phyloP scores from a whole-genome alignment of 2,329 filamentous ascomycete genomes.

The Cercospora beticola region DNA sequence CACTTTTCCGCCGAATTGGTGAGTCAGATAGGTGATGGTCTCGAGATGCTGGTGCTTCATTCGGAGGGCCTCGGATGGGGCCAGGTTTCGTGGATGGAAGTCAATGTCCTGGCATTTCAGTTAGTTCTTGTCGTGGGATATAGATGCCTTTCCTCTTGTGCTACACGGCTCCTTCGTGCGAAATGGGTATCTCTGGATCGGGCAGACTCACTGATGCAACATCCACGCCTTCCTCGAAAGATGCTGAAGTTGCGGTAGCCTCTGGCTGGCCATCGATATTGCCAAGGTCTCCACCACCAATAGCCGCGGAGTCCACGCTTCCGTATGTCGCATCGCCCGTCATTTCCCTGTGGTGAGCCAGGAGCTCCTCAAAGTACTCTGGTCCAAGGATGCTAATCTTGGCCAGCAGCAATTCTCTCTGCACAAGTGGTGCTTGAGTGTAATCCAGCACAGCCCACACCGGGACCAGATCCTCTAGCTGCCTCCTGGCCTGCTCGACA shows the following conservation, averaged over 20 bases:
- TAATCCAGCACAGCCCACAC: slow-evolving; percentile 99
- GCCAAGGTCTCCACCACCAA: slow-evolving; percentile 27
- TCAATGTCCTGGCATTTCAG: slow-evolving; percentile 49
- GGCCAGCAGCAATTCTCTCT: slow-evolving; percentile 90
- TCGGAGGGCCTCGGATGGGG: slow-evolving; percentile 81
- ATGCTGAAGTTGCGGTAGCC: slow-evolving; percentile 6
- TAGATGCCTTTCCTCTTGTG: not conserved
- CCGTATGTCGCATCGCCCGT: slow-evolving; percentile 40
- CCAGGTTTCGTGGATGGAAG: slow-evolving; percentile 87
- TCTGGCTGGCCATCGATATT: slow-evolving; percentile 23
- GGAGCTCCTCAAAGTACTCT: slow-evolving; percentile 96
- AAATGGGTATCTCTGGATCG: not conserved
- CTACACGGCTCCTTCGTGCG: not conserved
- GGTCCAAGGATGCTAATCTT: slow-evolving; percentile 96
- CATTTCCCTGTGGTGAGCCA: slow-evolving; percentile 94
- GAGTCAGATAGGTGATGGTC: slow-evolving; percentile 92
- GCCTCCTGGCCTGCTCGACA: slow-evolving; percentile 91
- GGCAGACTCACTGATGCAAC: slow-evolving; percentile 8
- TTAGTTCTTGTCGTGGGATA: not conserved
- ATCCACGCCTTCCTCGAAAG: slow-evolving; percentile 13
- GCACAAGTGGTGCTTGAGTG: slow-evolving; percentile 85
- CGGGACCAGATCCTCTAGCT: slow-evolving; percentile 93
- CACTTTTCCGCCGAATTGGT: slow-evolving; percentile 97
- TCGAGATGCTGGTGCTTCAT: slow-evolving; percentile 98
- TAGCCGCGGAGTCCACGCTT: slow-evolving; percentile 28